Conservation (phyloP, 108 stramenopile species). For the Skeletonema potamos region DNA sequence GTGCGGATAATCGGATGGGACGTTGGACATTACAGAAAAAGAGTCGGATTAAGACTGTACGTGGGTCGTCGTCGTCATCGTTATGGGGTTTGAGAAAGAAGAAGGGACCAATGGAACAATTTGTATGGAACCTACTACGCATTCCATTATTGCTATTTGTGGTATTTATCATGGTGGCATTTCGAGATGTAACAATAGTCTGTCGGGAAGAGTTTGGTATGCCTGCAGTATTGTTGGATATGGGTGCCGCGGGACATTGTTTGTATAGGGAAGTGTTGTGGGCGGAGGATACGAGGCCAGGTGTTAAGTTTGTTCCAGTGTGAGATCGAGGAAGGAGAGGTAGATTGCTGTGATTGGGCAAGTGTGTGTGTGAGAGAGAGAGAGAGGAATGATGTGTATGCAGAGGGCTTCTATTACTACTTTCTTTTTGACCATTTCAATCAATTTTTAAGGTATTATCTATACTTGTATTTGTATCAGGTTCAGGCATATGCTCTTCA, state of each 20-base stretch:
- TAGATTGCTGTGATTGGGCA: too few relatives aligned
- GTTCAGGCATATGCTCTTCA: too few relatives aligned
- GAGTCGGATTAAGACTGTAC: constrained; percentile 26
- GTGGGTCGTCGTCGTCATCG: neutral
- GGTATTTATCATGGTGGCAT: constrained; percentile 5
- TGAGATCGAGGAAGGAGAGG: neutral
- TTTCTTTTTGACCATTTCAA: too few relatives aligned
- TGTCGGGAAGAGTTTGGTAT: constrained; percentile 28
- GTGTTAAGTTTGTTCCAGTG: constrained; percentile 35
- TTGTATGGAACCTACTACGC: constrained; percentile 15
- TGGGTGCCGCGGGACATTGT: constrained; percentile 28
- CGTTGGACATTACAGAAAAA: constrained; percentile 58
- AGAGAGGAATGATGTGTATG: too few relatives aligned
- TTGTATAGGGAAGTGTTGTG: constrained; percentile 46
- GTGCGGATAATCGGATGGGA: constrained; percentile 76
- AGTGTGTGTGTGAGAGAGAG: too few relatives aligned
- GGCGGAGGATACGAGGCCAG: constrained; percentile 39
- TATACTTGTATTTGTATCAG: too few relatives aligned
- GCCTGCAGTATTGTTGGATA: constrained; percentile 28
- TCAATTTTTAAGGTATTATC: too few relatives aligned
- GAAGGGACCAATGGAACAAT: constrained; percentile 20
- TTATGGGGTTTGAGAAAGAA: neutral
- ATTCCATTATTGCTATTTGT: constrained; percentile 20
- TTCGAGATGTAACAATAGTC: constrained; percentile 25
- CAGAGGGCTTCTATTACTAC: too few relatives aligned